Base-by-base conservation (phyloP, 164 flowering plant genomes). In the Annona squamosa region DNA sequence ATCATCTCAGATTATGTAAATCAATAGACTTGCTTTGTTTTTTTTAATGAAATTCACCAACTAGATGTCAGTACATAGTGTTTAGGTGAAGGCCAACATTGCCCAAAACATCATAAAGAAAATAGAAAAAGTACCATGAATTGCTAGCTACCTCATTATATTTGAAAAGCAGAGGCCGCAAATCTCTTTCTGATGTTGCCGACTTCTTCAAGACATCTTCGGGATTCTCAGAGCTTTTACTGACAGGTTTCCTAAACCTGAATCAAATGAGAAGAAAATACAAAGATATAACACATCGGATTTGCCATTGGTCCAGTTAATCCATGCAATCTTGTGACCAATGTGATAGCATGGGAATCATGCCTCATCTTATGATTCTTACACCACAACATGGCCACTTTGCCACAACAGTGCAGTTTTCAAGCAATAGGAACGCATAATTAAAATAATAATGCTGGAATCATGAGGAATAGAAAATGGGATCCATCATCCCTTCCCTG, bases 161-260 rank as follows among this genome's bases (percentile, higher is more conserved):
- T 80, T 94, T 94, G 71, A 94, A 92, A 45, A 94, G 72, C 47
- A 94, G 68, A 68, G 97, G 96, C 65, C 86, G 90, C 42, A 82
- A 79, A 79, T 90, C 90, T 81, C 92, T 88, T 79, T 83, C 90
- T 67, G 59, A 19, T 19, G 86, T 85, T 71, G 79, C 86, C 59
- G 76, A 72, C 79, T 81, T 83, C 69, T 71, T 80, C 74, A 46
- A 70, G 65, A 67, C 45, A 48, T 37, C 70, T 62, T 81, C 82
- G 46, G 80, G 48, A 79, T 69, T 70, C 71, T 82, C 78, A 72
- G 86, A 79, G 72, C 77, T 86, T 74, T 84, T 81, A 71, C 82
- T 74, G 61, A 79, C 73, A 18, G 74, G 67, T 78, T 88, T 91
- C 69, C 82, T 86, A 79, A 94, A 92, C 86, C 98, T 94, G 86